These are phyloP conservation scores for Biscogniauxia marginata DNA, from an alignment of 2,329 filamentous ascomycete genomes.

Conservation along the genomic window DNA sequence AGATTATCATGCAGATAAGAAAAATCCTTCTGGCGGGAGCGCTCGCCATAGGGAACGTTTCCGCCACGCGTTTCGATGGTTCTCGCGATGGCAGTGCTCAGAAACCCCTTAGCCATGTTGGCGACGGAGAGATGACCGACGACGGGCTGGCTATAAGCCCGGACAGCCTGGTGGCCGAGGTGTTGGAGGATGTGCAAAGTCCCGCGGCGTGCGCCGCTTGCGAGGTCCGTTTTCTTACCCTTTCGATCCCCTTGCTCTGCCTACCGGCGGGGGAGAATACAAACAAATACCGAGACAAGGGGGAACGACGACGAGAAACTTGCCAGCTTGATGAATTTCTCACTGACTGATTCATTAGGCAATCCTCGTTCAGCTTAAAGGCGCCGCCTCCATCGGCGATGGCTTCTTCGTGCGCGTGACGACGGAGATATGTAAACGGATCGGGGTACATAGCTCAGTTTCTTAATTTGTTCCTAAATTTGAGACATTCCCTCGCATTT, in stretches of 20 bases:
- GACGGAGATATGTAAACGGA: slow-evolving; percentile 26
- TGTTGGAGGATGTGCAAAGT: slow-evolving; percentile 17
- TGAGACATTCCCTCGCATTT: too few relatives aligned
- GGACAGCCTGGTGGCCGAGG: slow-evolving; percentile 1
- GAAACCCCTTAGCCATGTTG: neutral
- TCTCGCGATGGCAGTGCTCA: neutral
- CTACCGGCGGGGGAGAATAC: too few relatives aligned
- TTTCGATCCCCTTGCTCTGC: neutral
- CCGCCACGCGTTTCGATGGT: neutral
- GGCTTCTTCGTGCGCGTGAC: slow-evolving; percentile 22
- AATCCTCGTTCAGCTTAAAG: slow-evolving; percentile 25
- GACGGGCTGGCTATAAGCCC: neutral
- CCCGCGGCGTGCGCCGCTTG: slow-evolving; percentile 28
- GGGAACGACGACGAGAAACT: too few relatives aligned
- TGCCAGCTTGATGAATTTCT: neutral
- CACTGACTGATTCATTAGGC: slow-evolving; percentile 8
- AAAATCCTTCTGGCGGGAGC: neutral
- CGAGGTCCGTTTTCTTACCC: slow-evolving; percentile 26
- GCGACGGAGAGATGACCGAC: neutral
- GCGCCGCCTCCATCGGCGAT: slow-evolving; percentile 24
- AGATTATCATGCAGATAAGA: neutral
- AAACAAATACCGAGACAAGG: too few relatives aligned
- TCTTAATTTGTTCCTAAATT: neutral
- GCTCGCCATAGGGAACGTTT: neutral
- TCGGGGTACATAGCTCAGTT: slow-evolving; percentile 15